A percentile compares a stretch with the other conserved stretches of the same genome.
Conservation (phyloP, 2,329 filamentous ascomycete species). For the Fusarium cyanostomum region DNA sequence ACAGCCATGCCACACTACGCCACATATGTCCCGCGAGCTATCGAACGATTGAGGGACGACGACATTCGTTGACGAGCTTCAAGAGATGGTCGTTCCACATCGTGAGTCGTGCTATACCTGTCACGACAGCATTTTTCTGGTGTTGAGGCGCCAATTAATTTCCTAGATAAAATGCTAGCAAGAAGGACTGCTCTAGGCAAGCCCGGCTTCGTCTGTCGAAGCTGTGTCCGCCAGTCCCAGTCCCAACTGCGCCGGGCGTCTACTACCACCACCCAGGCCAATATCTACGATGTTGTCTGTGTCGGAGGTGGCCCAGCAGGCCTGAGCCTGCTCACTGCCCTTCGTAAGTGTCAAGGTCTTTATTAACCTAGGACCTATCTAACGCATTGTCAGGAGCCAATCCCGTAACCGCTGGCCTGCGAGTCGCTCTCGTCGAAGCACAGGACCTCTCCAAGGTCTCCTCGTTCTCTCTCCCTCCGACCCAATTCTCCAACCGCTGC, state of each 20-base stretch:
- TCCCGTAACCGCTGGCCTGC: constrained; percentile 77
- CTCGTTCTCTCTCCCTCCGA: constrained; percentile 71
- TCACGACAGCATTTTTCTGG: constrained; percentile 5
- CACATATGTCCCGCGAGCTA: constrained; percentile 24
- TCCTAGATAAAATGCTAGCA: constrained; percentile 40
- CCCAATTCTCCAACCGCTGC: constrained; percentile 90
- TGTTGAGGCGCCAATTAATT: constrained; percentile 4
- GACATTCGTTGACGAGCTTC: constrained; percentile 21
- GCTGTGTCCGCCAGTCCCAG: constrained; percentile 55
- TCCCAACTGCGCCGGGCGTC: constrained; percentile 53
- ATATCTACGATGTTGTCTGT: constrained; percentile 93
- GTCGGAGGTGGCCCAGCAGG: constrained; percentile 91
- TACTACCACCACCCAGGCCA: constrained; percentile 60
- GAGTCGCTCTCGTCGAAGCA: constrained; percentile 88
- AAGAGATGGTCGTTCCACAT: constrained; percentile 24
- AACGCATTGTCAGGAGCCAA: constrained; percentile 69
- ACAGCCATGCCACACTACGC: constrained; percentile 12
- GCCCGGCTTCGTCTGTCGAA: constrained; percentile 56
- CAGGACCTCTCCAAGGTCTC: constrained; percentile 80
- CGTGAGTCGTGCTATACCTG: constrained; percentile 1
- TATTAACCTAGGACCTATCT: neutral
- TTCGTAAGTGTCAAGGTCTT: constrained; percentile 62
- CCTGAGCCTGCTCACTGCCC: constrained; percentile 79
- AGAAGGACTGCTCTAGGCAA: constrained; percentile 39
- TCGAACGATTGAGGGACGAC: constrained; percentile 40